Evolutionary conservation across 371 early-diverging fungal species (phyloP).

Genomic region (Rhizopus sp.): DNA sequence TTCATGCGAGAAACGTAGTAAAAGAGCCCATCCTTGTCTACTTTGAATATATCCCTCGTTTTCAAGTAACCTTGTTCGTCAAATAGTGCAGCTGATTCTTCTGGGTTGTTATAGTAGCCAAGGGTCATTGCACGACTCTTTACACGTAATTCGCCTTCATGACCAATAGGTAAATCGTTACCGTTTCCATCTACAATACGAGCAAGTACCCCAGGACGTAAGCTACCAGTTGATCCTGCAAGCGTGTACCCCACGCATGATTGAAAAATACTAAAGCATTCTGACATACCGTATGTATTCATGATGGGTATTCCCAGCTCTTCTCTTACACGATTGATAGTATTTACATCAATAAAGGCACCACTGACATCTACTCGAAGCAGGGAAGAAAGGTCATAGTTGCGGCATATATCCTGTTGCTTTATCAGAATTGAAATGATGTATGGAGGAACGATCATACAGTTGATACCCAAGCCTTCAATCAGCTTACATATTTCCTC

Average conservation of each 20-base stretch:
- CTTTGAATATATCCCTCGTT: constrained; percentile 74
- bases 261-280: constrained; percentile 33
- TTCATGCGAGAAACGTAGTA: constrained; percentile 60
- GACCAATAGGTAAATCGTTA: constrained; percentile 29
- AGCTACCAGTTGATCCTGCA: neutral
- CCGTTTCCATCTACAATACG: constrained; percentile 6
- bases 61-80: constrained; percentile 53
- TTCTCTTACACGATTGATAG: constrained; percentile 35
- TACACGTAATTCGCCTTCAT: constrained; percentile 66
- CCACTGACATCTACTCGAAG: constrained; percentile 61
- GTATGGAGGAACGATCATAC: constrained; percentile 50
- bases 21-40: constrained; percentile 57
- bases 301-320: constrained; percentile 46
- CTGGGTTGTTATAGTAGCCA: constrained; percentile 60
- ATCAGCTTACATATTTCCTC: constrained; percentile 50
- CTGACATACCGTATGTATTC: constrained; percentile 69
- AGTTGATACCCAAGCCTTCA: constrained; percentile 58
- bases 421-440: neutral
- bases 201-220: neutral
- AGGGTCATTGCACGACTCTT: constrained; percentile 72
- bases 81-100: constrained; percentile 62
- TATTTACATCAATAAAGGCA: constrained; percentile 62
- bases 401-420: constrained; percentile 12
- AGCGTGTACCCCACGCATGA: neutral
- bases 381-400: constrained; percentile 61